Conservation (phyloP, 768 basidiomycete species). For the Mycena olivaceomarginata region DNA sequence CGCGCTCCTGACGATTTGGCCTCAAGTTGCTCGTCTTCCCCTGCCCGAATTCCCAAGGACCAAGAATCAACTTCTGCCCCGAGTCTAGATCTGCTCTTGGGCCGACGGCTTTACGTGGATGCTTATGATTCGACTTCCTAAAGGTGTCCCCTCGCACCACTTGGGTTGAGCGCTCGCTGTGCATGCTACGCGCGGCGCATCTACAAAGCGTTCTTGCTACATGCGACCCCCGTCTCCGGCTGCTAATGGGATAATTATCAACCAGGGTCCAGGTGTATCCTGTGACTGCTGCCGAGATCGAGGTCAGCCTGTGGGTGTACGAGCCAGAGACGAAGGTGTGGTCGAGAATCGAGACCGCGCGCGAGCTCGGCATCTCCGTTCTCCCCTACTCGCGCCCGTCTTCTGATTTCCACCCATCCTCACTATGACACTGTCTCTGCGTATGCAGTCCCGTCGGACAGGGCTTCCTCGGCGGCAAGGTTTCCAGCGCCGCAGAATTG, state of each 20-base stretch:
- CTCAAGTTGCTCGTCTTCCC: too few species aligned
- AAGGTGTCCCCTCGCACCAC: too few species aligned
- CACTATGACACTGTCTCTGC: not conserved
- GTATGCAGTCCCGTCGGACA: slow-evolving; percentile 3
- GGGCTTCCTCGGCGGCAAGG: slow-evolving; percentile 11
- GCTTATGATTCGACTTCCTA: too few species aligned
- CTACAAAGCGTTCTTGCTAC: too few species aligned
- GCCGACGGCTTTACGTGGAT: too few species aligned
- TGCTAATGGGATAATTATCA: not conserved
- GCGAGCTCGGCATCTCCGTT: slow-evolving; percentile 60
- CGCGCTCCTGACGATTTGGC: too few species aligned
- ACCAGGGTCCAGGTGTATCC: not conserved
- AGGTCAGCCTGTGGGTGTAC: slow-evolving; percentile 67
- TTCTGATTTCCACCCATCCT: not conserved
- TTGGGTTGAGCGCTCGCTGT: too few species aligned
- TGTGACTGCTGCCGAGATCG: slow-evolving; percentile 4
- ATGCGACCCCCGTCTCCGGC: too few species aligned
- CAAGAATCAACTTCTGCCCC: too few species aligned
- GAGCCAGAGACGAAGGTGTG: slow-evolving; percentile 73
- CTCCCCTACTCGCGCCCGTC: not conserved
- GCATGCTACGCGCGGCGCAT: too few species aligned
- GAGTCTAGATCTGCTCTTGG: too few species aligned
- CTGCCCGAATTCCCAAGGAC: too few species aligned
- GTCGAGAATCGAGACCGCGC: slow-evolving; percentile 63
- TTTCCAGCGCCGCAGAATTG: not conserved